Conservation (phyloP, 345 rosid species). For the Geranium brycei region DNA sequence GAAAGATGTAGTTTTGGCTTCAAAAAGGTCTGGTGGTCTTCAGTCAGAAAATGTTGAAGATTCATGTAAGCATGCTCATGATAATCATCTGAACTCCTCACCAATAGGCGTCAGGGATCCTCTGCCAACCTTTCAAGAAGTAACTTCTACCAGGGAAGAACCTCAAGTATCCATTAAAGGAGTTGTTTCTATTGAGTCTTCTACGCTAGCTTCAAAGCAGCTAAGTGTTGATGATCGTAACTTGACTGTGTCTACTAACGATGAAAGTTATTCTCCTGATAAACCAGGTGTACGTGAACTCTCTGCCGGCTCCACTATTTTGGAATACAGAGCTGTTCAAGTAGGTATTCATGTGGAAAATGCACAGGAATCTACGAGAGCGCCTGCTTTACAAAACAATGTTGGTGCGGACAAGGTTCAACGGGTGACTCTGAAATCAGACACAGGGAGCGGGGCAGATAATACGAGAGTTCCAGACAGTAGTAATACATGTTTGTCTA, state of each 20-base stretch:
- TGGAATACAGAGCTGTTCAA: constrained; percentile 28
- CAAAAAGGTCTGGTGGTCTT: constrained; percentile 22
- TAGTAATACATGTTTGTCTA: constrained; percentile 10
- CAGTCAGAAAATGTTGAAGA: constrained; percentile 26
- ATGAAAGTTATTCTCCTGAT: constrained; percentile 15
- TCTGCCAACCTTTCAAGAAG: constrained; percentile 17
- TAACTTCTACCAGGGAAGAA: constrained; percentile 25
- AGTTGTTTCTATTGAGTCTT: constrained; percentile 19
- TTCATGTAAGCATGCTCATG: constrained; percentile 21
- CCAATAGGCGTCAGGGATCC: constrained; percentile 14
- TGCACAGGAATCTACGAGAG: constrained; percentile 18
- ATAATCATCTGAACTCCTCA: constrained; percentile 16
- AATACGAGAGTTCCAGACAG: constrained; percentile 19
- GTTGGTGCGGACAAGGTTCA: constrained; percentile 15
- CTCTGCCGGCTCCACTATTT: constrained; percentile 24
- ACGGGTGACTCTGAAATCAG: constrained; percentile 19
- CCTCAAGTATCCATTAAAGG: constrained; percentile 9
- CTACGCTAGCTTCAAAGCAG: constrained; percentile 18
- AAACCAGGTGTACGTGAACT: constrained; percentile 20
- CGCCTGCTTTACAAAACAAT: constrained; percentile 9
- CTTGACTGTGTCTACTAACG: constrained; percentile 18
- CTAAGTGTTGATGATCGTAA: constrained; percentile 22
- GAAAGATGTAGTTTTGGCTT: constrained; percentile 20
- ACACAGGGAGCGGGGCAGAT: constrained; percentile 15
- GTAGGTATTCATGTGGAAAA: constrained; percentile 24